Evolutionary conservation across 495 filamentous ascomycete species (phyloP).

Genomic region (Tuber magnatum): DNA sequence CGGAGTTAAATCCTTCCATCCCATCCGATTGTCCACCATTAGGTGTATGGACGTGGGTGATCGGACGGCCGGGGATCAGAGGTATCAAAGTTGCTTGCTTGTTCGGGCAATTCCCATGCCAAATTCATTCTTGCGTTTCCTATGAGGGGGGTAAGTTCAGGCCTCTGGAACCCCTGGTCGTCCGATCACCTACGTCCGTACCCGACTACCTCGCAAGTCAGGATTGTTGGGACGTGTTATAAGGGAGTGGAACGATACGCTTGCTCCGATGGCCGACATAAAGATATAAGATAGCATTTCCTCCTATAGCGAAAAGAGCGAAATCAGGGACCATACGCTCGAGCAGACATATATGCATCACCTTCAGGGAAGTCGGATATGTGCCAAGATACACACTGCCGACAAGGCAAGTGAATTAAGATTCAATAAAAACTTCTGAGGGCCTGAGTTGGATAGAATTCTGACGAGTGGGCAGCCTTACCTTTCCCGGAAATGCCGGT

Average conservation of each 20-base stretch:
- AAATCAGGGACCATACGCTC: background rate
- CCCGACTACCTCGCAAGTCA: background rate
- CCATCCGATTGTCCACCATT: background rate
- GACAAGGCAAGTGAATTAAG: slow-evolving; percentile 17
- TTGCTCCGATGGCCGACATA: background rate
- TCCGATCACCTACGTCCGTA: too few relatives aligned
- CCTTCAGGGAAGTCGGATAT: slow-evolving; percentile 11
- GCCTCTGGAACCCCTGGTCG: too few relatives aligned
- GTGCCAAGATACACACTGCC: slow-evolving; percentile 21
- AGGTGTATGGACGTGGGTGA: too few relatives aligned
- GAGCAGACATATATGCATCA: background rate
- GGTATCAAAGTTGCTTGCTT: too few relatives aligned
- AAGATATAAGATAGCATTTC: background rate
- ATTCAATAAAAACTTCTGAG: slow-evolving; percentile 10
- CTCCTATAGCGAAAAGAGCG: background rate
- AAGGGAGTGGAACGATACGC: background rate
- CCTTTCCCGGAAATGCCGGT: slow-evolving; percentile 60
- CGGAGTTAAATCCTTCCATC: slow-evolving; percentile 34
- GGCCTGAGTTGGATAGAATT: background rate
- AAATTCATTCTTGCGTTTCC: too few relatives aligned
- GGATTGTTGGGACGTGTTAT: background rate
- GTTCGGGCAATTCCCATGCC: too few relatives aligned
- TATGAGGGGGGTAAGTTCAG: too few relatives aligned
- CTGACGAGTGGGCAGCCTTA: slow-evolving; percentile 55
- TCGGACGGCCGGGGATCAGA: too few relatives aligned